A percentile compares a stretch with the other conserved stretches of the same genome.
These are phyloP conservation scores for Toxoplasma gondii DNA, from an alignment of 169 alveolate species.

Conservation along the genomic window DNA sequence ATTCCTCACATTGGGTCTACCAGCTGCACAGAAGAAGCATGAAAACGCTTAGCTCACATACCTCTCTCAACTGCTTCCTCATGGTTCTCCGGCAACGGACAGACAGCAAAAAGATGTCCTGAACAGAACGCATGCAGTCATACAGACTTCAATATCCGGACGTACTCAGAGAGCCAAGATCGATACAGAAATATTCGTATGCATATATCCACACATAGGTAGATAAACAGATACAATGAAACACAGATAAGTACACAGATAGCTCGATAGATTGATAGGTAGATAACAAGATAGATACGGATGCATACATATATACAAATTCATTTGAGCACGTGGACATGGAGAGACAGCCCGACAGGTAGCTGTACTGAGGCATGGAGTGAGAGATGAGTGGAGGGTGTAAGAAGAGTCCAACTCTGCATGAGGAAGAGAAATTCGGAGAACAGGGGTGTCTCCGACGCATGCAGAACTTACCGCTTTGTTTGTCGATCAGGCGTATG, in stretches of 20 bases:
- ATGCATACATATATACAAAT: background rate
- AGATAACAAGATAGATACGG: background rate
- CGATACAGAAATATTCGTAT: background rate
- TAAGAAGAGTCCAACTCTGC: background rate
- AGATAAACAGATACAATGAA: background rate
- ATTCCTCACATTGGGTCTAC: no score
- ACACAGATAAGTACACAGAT: background rate
- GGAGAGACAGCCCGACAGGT: background rate
- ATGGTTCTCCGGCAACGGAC: slow-evolving; percentile 63
- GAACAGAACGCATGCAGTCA: background rate
- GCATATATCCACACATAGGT: background rate
- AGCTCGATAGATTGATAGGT: background rate
- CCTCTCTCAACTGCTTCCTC: slow-evolving; percentile 60
- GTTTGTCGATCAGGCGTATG: slow-evolving; percentile 40
- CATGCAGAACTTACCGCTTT: slow-evolving; percentile 26
- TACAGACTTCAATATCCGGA: background rate
- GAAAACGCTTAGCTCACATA: background rate
- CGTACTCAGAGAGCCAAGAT: background rate
- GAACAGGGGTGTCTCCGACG: no score
- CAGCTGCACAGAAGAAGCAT: no score
- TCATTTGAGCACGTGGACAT: background rate
- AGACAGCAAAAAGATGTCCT: slow-evolving; percentile 63
- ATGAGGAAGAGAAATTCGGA: background rate
- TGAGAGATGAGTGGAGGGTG: no score
- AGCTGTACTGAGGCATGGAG: no score